Base-by-base conservation (phyloP, 2,329 filamentous ascomycete genomes). In the Ampelomyces quisqualis region DNA sequence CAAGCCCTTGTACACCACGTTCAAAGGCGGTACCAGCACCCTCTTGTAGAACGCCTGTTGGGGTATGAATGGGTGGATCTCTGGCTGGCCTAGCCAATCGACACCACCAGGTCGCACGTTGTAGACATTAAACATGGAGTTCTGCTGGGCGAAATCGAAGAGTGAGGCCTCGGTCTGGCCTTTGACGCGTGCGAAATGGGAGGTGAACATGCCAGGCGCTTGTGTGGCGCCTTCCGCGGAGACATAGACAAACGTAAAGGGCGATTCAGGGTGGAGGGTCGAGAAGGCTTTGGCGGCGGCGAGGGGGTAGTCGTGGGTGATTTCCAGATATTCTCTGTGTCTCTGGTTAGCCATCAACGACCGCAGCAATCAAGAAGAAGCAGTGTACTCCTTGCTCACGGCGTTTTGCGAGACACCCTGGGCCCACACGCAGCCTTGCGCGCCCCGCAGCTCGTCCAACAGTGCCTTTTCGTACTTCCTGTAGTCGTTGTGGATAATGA, bases 391-490 rank as follows among this genome's bases (percentile, higher is more conserved):
- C 45, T 78, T 80, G 41, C 60, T 60, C 6, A 87, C 83, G 27
- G 76, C 69, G 8, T 65, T 79, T 55, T 82, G 77, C 46, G 78
- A 81, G 33, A 83, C 80, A 0, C 86, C 86, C 60, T 85, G 72
- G 0, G 86, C 85, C 86, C 86, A 90, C 1, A 90, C 82, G 44
- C 81, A 85, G 2, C 82, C 85, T 6, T 77, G 70, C 0, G 85
- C 86, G 15, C 79, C 85, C 37, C 75, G 73, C 0, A 90, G 71
- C 58, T 83, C 72, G 3, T 70, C 65, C 7, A 89, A 72, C 2
- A 88, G 51, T 0, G 73, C 71, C 13, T 75, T 54, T 23, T 78
- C 75, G 60, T 88, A 90, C 1, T 63, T 70, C 9, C 70, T 65
- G 57, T 86, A 90, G 62, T 90, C 82, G 11, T 77, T 73, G 58